phyloP scores from a whole-genome alignment of 495 filamentous ascomycete genomes.

The Podospora conica region DNA sequence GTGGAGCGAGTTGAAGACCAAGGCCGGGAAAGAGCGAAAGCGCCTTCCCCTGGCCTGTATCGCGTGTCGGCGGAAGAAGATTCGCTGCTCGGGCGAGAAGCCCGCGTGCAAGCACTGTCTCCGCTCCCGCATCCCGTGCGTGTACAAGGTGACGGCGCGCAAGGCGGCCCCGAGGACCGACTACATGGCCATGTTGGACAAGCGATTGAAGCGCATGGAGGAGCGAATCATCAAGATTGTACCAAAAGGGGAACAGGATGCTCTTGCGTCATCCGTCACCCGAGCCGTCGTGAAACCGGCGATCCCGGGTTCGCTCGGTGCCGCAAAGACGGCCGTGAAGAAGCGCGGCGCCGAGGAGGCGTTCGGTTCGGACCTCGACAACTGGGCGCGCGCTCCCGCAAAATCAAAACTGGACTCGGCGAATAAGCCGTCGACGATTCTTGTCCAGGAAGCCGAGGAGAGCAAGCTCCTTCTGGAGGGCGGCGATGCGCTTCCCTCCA shows the following conservation, averaged over 20 bases:
- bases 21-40: slow-evolving; percentile 95
- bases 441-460: slow-evolving; percentile 63
- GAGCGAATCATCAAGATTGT: slow-evolving; percentile 95
- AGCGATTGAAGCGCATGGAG: slow-evolving; percentile 89
- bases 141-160: slow-evolving; percentile 95
- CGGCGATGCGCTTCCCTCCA: slow-evolving; percentile 72
- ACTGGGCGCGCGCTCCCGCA: slow-evolving; percentile 62
- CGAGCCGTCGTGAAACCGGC: slow-evolving; percentile 77
- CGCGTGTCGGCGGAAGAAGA: slow-evolving; percentile 94
- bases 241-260: slow-evolving; percentile 70
- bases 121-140: slow-evolving; percentile 87
- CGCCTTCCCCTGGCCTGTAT: slow-evolving; percentile 91
- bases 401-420: slow-evolving; percentile 40
- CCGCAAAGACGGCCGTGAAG: slow-evolving; percentile 50
- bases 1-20: slow-evolving; percentile 97
- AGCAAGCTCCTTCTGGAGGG: slow-evolving; percentile 71
- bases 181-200: slow-evolving; percentile 99
- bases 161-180: slow-evolving; percentile 96
- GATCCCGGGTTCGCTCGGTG: slow-evolving; percentile 52
- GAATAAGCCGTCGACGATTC: slow-evolving; percentile 50
- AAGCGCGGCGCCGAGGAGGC: slow-evolving; percentile 86
- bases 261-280: slow-evolving; percentile 48
- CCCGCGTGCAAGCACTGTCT: slow-evolving; percentile 96
- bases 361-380: slow-evolving; percentile 74
- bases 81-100: slow-evolving; percentile 95